These are phyloP conservation scores for Hydnum rufescens DNA, from an alignment of 768 basidiomycete species.

Conservation along the genomic window DNA sequence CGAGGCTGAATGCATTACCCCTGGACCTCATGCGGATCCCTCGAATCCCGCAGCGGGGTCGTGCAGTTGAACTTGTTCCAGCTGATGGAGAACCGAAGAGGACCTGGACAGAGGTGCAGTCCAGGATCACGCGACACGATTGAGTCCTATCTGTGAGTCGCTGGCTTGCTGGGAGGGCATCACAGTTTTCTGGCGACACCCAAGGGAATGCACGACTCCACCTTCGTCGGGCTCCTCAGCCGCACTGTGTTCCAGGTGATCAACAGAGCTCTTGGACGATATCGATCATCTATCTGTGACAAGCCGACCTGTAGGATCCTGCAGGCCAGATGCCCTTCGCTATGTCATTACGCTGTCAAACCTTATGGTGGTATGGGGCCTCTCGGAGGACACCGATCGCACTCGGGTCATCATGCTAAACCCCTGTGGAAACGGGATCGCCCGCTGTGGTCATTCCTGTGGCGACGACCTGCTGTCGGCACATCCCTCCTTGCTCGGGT, in stretches of 20 bases:
- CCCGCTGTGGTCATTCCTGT: constrained; percentile 41
- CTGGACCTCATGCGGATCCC: constrained; percentile 18
- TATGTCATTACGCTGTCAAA: constrained; percentile 34
- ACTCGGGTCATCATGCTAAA: no score
- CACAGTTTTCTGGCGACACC: constrained; percentile 24
- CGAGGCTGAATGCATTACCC: constrained; percentile 20
- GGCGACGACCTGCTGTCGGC: constrained; percentile 26
- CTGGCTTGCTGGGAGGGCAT: constrained; percentile 33
- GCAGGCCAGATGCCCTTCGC: constrained; percentile 29
- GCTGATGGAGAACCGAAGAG: no score
- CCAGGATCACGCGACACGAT: no score
- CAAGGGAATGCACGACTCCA: no score
- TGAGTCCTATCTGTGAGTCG: no score
- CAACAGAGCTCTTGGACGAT: constrained; percentile 22
- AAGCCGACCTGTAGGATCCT: constrained; percentile 32
- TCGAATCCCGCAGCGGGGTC: neutral
- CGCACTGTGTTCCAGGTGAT: constrained; percentile 25
- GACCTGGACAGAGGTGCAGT: no score
- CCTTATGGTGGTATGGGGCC: no score
- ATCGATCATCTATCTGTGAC: constrained; percentile 25
- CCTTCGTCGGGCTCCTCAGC: no score
- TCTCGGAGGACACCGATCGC: no score
- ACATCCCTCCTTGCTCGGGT: constrained; percentile 28
- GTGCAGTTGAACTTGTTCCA: no score
- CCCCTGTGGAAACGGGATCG: constrained; percentile 28